These are phyloP conservation scores for Kodamaea kakaduensis DNA, from an alignment of 805 yeast genomes.

Conservation along the genomic window DNA sequence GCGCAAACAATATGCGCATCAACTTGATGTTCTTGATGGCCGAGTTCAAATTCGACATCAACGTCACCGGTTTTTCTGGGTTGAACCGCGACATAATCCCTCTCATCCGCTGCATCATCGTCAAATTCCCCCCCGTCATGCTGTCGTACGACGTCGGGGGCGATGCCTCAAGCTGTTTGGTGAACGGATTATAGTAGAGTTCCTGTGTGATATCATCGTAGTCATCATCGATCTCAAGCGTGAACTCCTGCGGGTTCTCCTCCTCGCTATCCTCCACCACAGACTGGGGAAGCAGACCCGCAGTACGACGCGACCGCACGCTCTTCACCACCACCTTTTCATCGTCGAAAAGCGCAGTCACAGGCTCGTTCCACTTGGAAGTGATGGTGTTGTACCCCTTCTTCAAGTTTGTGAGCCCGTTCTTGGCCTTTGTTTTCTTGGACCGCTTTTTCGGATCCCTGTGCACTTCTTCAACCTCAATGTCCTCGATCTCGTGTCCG, in stretches of 20 bases:
- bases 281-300: constrained; percentile 7
- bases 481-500: constrained; percentile 3
- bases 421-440: constrained; percentile 4
- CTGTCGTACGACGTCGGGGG: constrained; percentile 18
- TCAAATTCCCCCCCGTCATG: constrained; percentile 1
- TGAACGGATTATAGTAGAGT: constrained; percentile 29
- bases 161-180: constrained; percentile 28
- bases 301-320: neutral
- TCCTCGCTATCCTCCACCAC: constrained; percentile 5
- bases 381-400: constrained; percentile 21
- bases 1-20: constrained; percentile 36
- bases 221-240: constrained; percentile 27
- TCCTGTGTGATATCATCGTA: constrained; percentile 23
- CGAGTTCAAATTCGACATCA: constrained; percentile 29
- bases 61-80: constrained; percentile 14
- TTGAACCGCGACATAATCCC: constrained; percentile 1
- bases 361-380: constrained; percentile 31
- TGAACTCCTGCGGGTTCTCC: constrained; percentile 20
- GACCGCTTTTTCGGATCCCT: neutral
- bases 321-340: neutral
- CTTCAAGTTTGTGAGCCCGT: neutral
- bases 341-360: constrained; percentile 11
- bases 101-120: constrained; percentile 1
- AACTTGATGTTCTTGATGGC: constrained; percentile 33
- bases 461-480: constrained; percentile 7